A percentile compares a stretch with the other conserved stretches of the same genome.
Conservation (phyloP, 495 filamentous ascomycete genomes). For the Aspergillus sclerotiicarbonarius region DNA sequence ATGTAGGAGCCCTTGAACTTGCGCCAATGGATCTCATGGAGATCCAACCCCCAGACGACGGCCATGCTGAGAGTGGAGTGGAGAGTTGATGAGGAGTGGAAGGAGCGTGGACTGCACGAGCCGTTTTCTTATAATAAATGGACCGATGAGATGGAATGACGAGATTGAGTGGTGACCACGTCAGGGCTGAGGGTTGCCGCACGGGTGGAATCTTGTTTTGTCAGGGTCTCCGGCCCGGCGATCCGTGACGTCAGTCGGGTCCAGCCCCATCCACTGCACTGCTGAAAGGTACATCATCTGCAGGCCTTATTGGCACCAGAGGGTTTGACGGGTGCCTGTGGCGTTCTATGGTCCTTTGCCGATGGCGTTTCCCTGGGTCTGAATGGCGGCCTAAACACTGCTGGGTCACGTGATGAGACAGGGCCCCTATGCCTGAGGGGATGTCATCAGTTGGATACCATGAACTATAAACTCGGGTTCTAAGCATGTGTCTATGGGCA, state of each 20-base stretch:
- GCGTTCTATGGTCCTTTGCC: too few species aligned
- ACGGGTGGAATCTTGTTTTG: not conserved
- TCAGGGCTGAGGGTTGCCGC: not conserved
- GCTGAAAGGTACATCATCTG: not conserved
- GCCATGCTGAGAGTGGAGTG: slow-evolving; percentile 26
- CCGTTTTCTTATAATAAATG: not conserved
- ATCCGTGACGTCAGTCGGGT: slow-evolving; percentile 1
- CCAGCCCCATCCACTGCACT: not conserved
- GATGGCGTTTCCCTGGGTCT: too few species aligned
- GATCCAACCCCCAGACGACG: slow-evolving; percentile 52
- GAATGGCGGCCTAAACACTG: too few species aligned
- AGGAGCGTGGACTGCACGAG: not conserved
- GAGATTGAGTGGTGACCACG: too few species aligned
- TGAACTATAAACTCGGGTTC: too few species aligned
- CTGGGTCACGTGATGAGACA: too few species aligned
- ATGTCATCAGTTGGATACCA: too few species aligned
- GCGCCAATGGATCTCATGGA: slow-evolving; percentile 49
- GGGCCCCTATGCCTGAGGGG: too few species aligned
- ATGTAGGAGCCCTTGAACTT: slow-evolving; percentile 52
- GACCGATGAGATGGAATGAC: not conserved
- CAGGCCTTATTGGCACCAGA: not conserved
- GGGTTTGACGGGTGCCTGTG: too few species aligned
- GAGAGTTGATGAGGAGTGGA: not conserved
- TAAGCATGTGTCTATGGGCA: too few species aligned
- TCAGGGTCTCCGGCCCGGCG: slow-evolving; percentile 1